Evolutionary conservation across 1,284 basidiomycete genomes (phyloP).

Genomic region (Ganoderma resinaceum): DNA sequence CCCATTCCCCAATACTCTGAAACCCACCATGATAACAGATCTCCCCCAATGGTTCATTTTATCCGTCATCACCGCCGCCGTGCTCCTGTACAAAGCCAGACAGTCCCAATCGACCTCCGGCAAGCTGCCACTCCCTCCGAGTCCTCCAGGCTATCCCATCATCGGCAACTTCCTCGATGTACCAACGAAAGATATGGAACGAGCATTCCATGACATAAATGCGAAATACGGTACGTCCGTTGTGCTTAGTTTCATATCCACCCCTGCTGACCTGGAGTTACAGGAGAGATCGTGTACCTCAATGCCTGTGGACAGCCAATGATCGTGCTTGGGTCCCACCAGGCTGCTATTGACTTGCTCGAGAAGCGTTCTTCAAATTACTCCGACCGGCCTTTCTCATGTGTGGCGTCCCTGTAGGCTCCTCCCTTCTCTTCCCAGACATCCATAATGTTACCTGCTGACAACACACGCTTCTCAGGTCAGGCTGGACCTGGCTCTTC

Average conservation of each 20-base stretch:
- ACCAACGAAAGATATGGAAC: slow-evolving; percentile 3
- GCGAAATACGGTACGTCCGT: not conserved
- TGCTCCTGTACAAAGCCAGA: not conserved
- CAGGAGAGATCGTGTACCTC: slow-evolving; percentile 24
- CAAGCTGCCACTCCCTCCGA: slow-evolving; percentile 11
- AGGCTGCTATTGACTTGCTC: slow-evolving; percentile 44
- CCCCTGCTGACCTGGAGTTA: not conserved
- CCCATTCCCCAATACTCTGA: not conserved
- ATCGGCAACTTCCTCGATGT: slow-evolving; percentile 19
- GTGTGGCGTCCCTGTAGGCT: slow-evolving; percentile 18
- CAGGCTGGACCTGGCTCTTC: slow-evolving; percentile 10
- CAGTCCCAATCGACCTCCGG: not conserved
- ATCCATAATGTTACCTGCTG: not conserved
- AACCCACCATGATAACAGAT: not conserved
- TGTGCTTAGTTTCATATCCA: not conserved
- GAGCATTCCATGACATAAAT: not conserved
- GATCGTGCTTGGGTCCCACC: slow-evolving; percentile 23
- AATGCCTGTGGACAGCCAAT: slow-evolving; percentile 19
- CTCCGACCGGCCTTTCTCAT: slow-evolving; percentile 13
- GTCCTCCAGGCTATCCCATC: slow-evolving; percentile 11
- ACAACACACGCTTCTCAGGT: not conserved
- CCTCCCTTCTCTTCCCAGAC: not conserved
- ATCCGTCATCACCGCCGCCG: not conserved
- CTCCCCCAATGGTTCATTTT: not conserved
- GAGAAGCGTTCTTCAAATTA: slow-evolving; percentile 46